Conservation (phyloP, 306 rosid species). For the Trichosanthes cucumerina region DNA sequence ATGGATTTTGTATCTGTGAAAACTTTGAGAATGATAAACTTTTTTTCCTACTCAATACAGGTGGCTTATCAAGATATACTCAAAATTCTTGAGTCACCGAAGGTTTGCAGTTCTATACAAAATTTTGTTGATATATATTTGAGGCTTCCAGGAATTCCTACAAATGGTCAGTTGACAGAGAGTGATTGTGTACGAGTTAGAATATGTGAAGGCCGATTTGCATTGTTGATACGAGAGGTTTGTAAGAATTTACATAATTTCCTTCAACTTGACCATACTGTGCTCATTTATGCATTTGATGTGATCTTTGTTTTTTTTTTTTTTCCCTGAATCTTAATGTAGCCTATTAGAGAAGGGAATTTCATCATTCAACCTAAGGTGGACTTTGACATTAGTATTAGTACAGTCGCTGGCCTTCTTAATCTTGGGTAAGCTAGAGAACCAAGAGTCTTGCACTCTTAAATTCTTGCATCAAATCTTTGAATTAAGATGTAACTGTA, state of each 20-base stretch:
- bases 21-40: constrained; percentile 10
- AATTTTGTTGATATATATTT: constrained; percentile 88
- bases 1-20: constrained; percentile 2
- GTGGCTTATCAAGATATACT: constrained; percentile 85
- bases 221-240: constrained; percentile 92
- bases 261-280: neutral
- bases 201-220: constrained; percentile 99
- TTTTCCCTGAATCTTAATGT: constrained; percentile 10
- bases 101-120: constrained; percentile 92
- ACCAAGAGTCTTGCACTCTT: neutral
- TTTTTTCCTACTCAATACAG: constrained; percentile 37
- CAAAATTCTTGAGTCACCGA: constrained; percentile 78
- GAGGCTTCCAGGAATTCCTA: constrained; percentile 84
- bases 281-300: neutral
- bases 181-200: constrained; percentile 94
- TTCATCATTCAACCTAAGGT: constrained; percentile 99
- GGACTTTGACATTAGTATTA: constrained; percentile 91
- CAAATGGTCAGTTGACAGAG: constrained; percentile 76
- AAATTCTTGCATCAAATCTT: neutral
- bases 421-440: constrained; percentile 76
- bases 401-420: constrained; percentile 95
- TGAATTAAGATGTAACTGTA: neutral
- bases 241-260: constrained; percentile 6
- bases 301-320: neutral
- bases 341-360: constrained; percentile 98